These are phyloP conservation scores for Heracleum sosnowskyi DNA, from an alignment of 129 eudicot species.

Conservation along the genomic window DNA sequence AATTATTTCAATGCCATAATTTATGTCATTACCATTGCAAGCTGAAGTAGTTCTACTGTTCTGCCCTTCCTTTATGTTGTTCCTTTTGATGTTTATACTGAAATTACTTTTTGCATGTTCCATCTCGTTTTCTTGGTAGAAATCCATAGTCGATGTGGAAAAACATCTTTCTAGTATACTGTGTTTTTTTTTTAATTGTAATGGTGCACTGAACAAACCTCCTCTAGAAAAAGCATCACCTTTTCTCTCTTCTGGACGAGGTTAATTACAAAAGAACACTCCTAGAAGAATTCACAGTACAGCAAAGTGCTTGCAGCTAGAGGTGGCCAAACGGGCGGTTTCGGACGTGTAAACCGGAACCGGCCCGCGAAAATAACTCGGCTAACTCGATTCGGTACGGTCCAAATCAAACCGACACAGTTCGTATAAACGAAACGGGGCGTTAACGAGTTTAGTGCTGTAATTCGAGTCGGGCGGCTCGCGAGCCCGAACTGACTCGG, in stretches of 20 bases:
- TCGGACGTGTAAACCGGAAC: too few species aligned
- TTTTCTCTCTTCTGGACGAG: conserved; percentile 1
- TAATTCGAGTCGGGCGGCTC: too few species aligned
- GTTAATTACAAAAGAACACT: not conserved
- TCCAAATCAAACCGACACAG: too few species aligned
- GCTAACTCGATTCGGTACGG: too few species aligned
- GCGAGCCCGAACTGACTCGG: too few species aligned
- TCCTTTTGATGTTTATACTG: not conserved
- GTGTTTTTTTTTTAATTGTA: too few species aligned
- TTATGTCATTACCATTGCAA: not conserved
- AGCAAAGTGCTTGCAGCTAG: not conserved
- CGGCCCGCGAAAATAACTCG: too few species aligned
- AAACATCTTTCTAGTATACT: too few species aligned
- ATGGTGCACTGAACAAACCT: not conserved
- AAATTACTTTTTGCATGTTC: conserved; percentile 7
- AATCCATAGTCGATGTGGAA: conserved; percentile 30
- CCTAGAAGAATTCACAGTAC: not conserved
- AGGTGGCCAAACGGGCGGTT: too few species aligned
- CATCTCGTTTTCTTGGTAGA: conserved; percentile 19
- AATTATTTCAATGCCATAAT: not conserved
- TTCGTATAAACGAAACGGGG: too few species aligned
- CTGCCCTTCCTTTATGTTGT: conserved; percentile 3
- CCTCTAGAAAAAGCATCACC: not conserved
- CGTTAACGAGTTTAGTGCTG: too few species aligned
- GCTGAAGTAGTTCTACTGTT: not conserved